Evolutionary conservation across 257 asterid species (phyloP), one percentile per base, ranked within the genome.

Genomic region (Forsythia suspensa): DNA sequence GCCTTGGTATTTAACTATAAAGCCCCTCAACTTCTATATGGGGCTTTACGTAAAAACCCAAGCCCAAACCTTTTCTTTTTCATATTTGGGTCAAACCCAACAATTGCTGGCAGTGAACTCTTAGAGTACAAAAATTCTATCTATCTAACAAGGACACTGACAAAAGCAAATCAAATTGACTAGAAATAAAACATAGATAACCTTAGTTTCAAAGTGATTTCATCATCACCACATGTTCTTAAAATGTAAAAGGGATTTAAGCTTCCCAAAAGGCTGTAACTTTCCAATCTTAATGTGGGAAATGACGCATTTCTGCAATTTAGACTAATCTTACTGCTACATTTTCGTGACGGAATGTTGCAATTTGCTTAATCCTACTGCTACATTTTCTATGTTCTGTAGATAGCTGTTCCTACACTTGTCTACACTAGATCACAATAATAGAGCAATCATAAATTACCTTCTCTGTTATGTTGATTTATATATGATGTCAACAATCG

Each of bases 171-270:
- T 70, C 75, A 29, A 4, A 46, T 21, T 63, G n/a, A 40, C 73
- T 70, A 55, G 10, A 65, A 38, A 55, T 8, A 9, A 34, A 48
- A 55, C 39, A 79, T 0, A 9, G 2, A 29, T 57, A 24, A 61
- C 13, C 38, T 24, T 61, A 38, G 38, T 61, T 9, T 24, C 46
- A 72, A 43, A 21, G 29, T 42, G 72, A 74, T 67, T 61, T 40
- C 55, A 77, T 41, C 57, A 77, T 48, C 76, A 8, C 75, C 70
- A 66, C 9, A 18, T 9, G 52, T 76, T 76, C 78, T 43, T 44
- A 36, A 46, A 83, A 51, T 16, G 29, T 57, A 57, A 57, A 36
- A 38, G 73, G 42, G 37, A 44, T 15, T 9, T 38, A 67, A 72
- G 46, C 43, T 12, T 75, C 39, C 55, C 10, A 71, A 63, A 36